phyloP scores from a whole-genome alignment of 768 basidiomycete genomes.

The Mycena chlorophos region DNA sequence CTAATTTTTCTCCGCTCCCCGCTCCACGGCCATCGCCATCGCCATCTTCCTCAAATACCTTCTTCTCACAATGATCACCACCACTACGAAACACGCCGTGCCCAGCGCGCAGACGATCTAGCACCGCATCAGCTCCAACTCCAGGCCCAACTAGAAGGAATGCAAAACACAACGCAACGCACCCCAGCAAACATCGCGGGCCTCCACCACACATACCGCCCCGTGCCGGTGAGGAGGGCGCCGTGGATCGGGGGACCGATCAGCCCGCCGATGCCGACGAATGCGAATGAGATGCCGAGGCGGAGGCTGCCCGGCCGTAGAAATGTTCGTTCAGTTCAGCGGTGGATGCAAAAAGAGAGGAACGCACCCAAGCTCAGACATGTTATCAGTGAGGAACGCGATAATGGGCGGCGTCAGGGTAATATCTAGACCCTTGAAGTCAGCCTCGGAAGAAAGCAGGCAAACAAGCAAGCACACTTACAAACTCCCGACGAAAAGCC shows the following conservation, averaged over 20 bases:
- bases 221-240: slow-evolving; percentile 37
- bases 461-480: slow-evolving; percentile 21
- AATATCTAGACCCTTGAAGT: slow-evolving; percentile 25
- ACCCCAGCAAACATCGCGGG: slow-evolving; percentile 40
- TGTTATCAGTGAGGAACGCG: slow-evolving; percentile 30
- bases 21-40: too few relatives aligned
- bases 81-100: too few relatives aligned
- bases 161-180: neutral
- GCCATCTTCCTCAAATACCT: too few relatives aligned
- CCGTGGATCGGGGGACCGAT: slow-evolving; percentile 39
- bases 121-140: too few relatives aligned
- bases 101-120: too few relatives aligned
- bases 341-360: neutral
- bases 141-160: neutral
- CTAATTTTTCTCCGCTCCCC: too few relatives aligned
- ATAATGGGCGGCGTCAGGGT: slow-evolving; percentile 33
- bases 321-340: neutral
- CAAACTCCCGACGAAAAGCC: slow-evolving; percentile 38
- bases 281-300: slow-evolving; percentile 27
- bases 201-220: slow-evolving; percentile 41
- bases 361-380: slow-evolving; percentile 39
- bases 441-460: neutral
- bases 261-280: neutral
- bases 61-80: too few relatives aligned
- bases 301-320: slow-evolving; percentile 22